A percentile compares a stretch with the other conserved stretches of the same genome.
Evolutionary conservation across 768 basidiomycete species (phyloP).

Genomic region (Auricularia sp.): DNA sequence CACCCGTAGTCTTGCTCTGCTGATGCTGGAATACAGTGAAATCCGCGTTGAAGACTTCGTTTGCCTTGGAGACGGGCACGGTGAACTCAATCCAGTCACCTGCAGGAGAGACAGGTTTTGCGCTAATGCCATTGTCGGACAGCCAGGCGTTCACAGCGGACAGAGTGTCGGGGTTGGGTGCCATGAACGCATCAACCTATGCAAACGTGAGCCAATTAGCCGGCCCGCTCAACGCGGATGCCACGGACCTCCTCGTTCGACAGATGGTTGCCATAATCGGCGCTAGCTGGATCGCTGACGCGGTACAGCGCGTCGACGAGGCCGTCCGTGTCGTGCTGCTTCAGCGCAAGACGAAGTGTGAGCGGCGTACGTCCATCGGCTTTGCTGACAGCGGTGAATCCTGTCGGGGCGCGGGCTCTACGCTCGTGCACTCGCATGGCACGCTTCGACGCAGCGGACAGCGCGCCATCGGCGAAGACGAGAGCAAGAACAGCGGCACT

Average conservation of each 20-base stretch:
- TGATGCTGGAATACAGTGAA: constrained; percentile 26
- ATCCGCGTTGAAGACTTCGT: constrained; percentile 25
- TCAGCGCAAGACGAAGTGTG: not conserved
- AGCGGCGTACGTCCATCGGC: not conserved
- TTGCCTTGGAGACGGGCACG: constrained; percentile 26
- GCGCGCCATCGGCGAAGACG: no score
- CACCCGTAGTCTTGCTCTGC: constrained; percentile 17
- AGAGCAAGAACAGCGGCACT: no score
- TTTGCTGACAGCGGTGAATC: not conserved
- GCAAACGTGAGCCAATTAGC: not conserved
- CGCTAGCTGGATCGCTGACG: not conserved
- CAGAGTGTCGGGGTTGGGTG: constrained; percentile 4
- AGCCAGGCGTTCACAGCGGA: constrained; percentile 9
- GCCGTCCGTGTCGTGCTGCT: not conserved
- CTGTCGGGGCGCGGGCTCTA: not conserved
- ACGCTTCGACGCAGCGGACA: no score
- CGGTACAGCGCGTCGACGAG: not conserved
- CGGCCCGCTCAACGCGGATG: not conserved
- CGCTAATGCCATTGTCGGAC: constrained; percentile 1
- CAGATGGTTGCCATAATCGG: not conserved
- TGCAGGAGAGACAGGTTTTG: constrained; percentile 3
- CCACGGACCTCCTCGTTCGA: not conserved
- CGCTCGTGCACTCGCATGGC: not conserved
- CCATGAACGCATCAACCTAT: constrained; percentile 8
- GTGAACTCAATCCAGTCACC: constrained; percentile 28